These are phyloP conservation scores for Phytophthora citricola DNA, from an alignment of 352 stramenopile genomes.

Conservation along the genomic window DNA sequence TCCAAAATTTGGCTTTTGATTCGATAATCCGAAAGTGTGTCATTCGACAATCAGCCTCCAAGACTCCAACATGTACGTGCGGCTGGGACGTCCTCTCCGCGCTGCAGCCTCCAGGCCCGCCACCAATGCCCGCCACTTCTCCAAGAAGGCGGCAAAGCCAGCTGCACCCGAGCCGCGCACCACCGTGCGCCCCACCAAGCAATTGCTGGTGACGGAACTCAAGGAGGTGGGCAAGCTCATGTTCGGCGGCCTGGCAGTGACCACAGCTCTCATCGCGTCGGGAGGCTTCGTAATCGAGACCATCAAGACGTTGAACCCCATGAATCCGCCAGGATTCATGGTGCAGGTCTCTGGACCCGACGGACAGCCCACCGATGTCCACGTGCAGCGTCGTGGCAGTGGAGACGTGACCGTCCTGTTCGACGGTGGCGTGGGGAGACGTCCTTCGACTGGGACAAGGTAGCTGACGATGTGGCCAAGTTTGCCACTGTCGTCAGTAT, in stretches of 20 bases:
- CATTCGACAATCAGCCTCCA: conserved; percentile 7
- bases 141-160: conserved; percentile 18
- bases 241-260: conserved; percentile 50
- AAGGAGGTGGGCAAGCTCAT: conserved; percentile 74
- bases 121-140: conserved; percentile 13
- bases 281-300: conserved; percentile 77
- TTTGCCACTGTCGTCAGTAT: conserved; percentile 73
- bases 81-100: conserved; percentile 26
- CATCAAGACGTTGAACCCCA: conserved; percentile 66
- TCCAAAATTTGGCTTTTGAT: not conserved
- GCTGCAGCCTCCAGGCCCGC: not conserved
- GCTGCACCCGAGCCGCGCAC: conserved; percentile 13
- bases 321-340: conserved; percentile 52
- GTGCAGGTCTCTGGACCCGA: conserved; percentile 52
- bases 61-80: conserved; percentile 26
- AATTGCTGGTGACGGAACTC: conserved; percentile 59
- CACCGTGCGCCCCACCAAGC: conserved; percentile 40
- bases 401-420: conserved; percentile 72
- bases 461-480: conserved; percentile 48
- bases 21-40: not conserved
- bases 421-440: conserved; percentile 82
- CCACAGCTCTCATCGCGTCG: conserved; percentile 51
- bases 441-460: conserved; percentile 88
- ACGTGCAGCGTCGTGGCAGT: conserved; percentile 54
- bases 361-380: conserved; percentile 49